These are phyloP conservation scores for Aspergillus bridgeri DNA, from an alignment of 495 filamentous ascomycete genomes.

Conservation along the genomic window DNA sequence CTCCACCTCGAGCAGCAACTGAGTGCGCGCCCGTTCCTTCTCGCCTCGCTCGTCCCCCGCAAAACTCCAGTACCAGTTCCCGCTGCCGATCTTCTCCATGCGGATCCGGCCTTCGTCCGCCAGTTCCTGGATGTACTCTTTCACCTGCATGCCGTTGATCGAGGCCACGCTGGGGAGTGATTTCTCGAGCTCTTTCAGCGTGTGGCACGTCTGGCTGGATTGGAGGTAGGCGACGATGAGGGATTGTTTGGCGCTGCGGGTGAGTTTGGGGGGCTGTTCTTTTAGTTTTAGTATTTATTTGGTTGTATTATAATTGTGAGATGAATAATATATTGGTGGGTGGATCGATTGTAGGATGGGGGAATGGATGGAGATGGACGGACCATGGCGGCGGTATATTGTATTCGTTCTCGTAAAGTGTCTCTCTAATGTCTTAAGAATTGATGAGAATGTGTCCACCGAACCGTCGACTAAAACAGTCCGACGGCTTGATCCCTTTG, in stretches of 20 bases:
- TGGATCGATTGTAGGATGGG: too few species aligned
- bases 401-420: too few species aligned
- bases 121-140: conserved; percentile 64
- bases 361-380: too few species aligned
- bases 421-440: too few species aligned
- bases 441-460: too few species aligned
- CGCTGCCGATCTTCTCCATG: conserved; percentile 76
- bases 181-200: conserved; percentile 74
- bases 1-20: conserved; percentile 52
- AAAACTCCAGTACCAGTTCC: conserved; percentile 83
- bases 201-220: conserved; percentile 60
- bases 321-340: too few species aligned
- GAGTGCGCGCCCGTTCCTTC: conserved; percentile 33
- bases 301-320: too few species aligned
- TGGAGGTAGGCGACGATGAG: conserved; percentile 63
- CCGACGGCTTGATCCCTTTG: too few species aligned
- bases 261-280: conserved; percentile 58
- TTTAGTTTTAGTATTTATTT: not conserved
- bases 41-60: conserved; percentile 54
- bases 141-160: conserved; percentile 67
- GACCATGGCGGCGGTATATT: too few species aligned
- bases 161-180: conserved; percentile 60
- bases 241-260: conserved; percentile 57
- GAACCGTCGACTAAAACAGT: too few species aligned
- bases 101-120: conserved; percentile 62